Percentiles rank a stretch among this genome's conserved stretches.
Evolutionary conservation across 495 filamentous ascomycete genomes (phyloP).

Genomic region (Aspergillus taichungensis): DNA sequence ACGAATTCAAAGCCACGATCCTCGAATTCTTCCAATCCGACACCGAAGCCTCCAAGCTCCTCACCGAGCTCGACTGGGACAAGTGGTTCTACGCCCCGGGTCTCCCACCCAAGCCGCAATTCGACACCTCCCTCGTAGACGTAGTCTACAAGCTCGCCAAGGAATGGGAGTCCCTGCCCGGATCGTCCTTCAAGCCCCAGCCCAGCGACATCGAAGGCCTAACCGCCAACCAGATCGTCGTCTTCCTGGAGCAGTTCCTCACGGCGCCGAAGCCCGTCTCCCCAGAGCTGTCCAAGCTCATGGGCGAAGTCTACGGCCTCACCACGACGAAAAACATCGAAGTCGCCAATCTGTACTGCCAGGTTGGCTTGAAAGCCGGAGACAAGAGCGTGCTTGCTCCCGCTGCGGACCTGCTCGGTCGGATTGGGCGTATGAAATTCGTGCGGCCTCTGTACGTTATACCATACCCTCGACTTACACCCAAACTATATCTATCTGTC

Average conservation of each 20-base stretch:
- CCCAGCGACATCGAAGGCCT: slow-evolving; percentile 59
- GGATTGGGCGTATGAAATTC: slow-evolving; percentile 94
- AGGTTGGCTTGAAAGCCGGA: slow-evolving; percentile 65
- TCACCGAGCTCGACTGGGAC: slow-evolving; percentile 77
- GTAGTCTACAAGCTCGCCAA: slow-evolving; percentile 72
- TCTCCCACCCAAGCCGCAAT: slow-evolving; percentile 79
- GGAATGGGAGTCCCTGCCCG: slow-evolving; percentile 57
- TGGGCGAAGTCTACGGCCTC: slow-evolving; percentile 67
- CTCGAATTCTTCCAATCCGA: slow-evolving; percentile 73
- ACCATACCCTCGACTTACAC: background rate
- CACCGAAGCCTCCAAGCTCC: slow-evolving; percentile 52
- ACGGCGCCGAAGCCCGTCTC: slow-evolving; percentile 52
- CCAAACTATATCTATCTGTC: background rate
- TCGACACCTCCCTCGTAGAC: slow-evolving; percentile 81
- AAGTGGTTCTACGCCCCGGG: slow-evolving; percentile 77
- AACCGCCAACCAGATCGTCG: slow-evolving; percentile 78
- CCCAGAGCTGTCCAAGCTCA: slow-evolving; percentile 49
- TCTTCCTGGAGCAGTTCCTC: slow-evolving; percentile 76
- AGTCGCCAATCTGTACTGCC: slow-evolving; percentile 67
- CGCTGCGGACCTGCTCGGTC: slow-evolving; percentile 64
- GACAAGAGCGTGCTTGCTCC: slow-evolving; percentile 56
- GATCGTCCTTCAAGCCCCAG: slow-evolving; percentile 52
- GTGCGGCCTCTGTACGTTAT: slow-evolving; percentile 69
- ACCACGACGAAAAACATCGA: slow-evolving; percentile 69
- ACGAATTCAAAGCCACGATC: slow-evolving; percentile 83